Evolutionary conservation across 176 grass and related monocot species (phyloP), one percentile per base, ranked within the genome.

Genomic region (Guadua angustifolia): DNA sequence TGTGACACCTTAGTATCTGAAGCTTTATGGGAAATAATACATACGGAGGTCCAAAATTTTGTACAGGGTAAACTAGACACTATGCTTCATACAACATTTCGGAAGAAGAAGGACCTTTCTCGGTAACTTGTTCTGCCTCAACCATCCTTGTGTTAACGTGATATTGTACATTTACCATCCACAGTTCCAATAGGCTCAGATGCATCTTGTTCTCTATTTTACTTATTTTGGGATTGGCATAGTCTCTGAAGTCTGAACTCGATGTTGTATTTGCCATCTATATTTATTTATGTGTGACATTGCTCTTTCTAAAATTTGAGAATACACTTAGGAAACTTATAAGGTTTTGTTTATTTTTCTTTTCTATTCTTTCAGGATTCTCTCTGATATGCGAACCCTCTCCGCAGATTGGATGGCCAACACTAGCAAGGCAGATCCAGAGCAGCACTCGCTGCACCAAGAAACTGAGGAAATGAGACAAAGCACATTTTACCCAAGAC

Each of bases 321-420:
- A 66, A 73, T 65, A 22, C 40, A 86, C 77, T 36, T 36, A 49
- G 56, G 22, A 71, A 72, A 46, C 14, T 36, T 72, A 64, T 82
- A 63, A 51, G 66, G 59, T 73, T 75, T 81, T 66, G 7, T 39
- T 77, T 36, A 85, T 86, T 77, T 86, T 88, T 29, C 79, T 85
- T 86, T 58, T 38, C 66, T 79, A 74, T 73, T 83, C 77, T 98
- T 92, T 87, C 90, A 98, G 95, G 93, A 95, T 98, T 82, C 91
- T 98, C 52, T 93, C 92, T 82, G 95, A 98, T 95, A 98, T 98
- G 95, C 88, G 89, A 85, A 98, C 95, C 56, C 89, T 98, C 51
- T 95, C 95, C 67, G 93, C 93, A 86, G 95, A 98, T 88, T 98
- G 95, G 93, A 98, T 98, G 95, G 95, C 95, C 71, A 98, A 93